phyloP scores from a whole-genome alignment of 225 moss, liverwort and hornwort genomes.

The Polytrichum commune region DNA sequence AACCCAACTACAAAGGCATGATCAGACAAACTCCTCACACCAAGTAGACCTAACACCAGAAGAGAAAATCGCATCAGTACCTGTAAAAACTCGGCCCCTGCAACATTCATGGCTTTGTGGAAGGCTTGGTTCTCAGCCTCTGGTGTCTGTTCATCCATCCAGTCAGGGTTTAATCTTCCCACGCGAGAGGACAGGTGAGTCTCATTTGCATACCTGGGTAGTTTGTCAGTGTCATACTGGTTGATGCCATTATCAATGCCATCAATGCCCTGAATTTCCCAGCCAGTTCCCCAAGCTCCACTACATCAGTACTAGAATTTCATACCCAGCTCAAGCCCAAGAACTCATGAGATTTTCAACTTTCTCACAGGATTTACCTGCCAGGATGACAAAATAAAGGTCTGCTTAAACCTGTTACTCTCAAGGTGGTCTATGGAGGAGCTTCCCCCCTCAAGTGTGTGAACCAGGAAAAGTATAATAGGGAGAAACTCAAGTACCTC shows the following conservation, averaged over 20 bases:
- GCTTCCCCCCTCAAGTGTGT: too few relatives aligned
- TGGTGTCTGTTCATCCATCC: conserved; percentile 89
- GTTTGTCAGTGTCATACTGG: conserved; percentile 67
- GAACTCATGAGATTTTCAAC: neutral
- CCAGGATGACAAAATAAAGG: neutral
- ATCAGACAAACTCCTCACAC: too few relatives aligned
- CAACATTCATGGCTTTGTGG: conserved; percentile 67
- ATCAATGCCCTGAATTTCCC: conserved; percentile 66
- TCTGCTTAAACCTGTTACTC: too few relatives aligned
- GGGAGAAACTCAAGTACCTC: conserved; percentile 49
- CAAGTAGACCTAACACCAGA: too few relatives aligned
- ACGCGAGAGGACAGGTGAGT: conserved; percentile 87
- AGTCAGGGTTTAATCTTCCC: conserved; percentile 79
- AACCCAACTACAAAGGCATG: too few relatives aligned
- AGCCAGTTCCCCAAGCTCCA: conserved; percentile 12
- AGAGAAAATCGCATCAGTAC: conserved; percentile 16
- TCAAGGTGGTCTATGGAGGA: too few relatives aligned
- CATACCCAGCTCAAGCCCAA: neutral
- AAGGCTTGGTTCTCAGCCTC: conserved; percentile 87
- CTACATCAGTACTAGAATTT: conserved; percentile 3
- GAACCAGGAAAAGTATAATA: neutral
- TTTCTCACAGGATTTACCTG: neutral
- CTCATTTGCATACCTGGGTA: conserved; percentile 73
- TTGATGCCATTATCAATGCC: conserved; percentile 92
- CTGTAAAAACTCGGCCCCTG: conserved; percentile 87